A percentile compares a stretch with the other conserved stretches of the same genome.
Evolutionary conservation across 306 rosid species (phyloP).

Genomic region (Castanea mollissima): DNA sequence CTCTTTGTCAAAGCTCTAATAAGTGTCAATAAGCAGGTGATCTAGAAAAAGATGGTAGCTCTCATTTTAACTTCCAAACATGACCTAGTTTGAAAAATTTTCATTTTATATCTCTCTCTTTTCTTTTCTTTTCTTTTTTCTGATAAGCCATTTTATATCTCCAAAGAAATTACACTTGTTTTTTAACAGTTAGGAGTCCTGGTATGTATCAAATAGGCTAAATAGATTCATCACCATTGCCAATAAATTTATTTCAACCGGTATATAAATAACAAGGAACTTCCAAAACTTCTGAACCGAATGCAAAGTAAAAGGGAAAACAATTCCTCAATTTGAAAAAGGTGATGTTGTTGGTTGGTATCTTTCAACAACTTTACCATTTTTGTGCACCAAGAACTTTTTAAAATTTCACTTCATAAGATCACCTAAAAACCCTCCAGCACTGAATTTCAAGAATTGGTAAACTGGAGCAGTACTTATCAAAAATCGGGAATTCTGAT

Average conservation of each 20-base stretch:
- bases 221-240: neutral
- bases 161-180: neutral
- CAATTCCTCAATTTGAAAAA: slow-evolving; percentile 86
- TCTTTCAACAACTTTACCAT: slow-evolving; percentile 92
- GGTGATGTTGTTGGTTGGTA: slow-evolving; percentile 94
- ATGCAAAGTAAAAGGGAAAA: neutral
- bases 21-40: neutral
- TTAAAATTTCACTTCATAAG: slow-evolving; percentile 91
- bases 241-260: neutral
- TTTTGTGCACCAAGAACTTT: slow-evolving; percentile 93
- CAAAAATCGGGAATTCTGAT: too few relatives aligned
- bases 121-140: too few relatives aligned
- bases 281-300: neutral
- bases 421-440: slow-evolving; percentile 88
- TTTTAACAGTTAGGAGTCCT: neutral
- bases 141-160: too few relatives aligned
- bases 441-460: slow-evolving; percentile 83
- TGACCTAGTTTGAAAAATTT: neutral
- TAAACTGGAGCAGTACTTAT: slow-evolving; percentile 72
- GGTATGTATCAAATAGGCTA: neutral
- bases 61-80: neutral
- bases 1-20: neutral
- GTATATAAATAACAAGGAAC: neutral
- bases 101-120: neutral
- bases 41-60: neutral